Conservation (phyloP, 805 yeast species). For the Diddensiella santjacobensis region DNA sequence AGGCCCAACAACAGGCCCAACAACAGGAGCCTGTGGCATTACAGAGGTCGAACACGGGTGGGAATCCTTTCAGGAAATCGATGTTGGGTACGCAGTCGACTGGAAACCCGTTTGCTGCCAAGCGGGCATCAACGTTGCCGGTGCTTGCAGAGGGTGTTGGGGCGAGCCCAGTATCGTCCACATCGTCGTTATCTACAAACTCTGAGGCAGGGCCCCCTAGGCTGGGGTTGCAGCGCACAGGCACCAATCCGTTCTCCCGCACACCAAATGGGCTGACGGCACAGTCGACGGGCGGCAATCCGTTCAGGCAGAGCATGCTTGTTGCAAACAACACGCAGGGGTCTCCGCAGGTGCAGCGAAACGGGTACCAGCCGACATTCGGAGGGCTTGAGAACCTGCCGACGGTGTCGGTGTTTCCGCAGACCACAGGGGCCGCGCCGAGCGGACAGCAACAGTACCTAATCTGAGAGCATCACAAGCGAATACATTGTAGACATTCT, state of each 20-base stretch:
- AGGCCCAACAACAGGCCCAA: constrained; percentile 19
- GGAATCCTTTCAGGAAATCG: constrained; percentile 23
- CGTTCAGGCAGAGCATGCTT: constrained; percentile 44
- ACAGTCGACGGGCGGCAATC: constrained; percentile 55
- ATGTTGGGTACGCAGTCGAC: constrained; percentile 10
- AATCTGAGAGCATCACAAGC: constrained; percentile 1
- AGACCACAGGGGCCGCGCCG: constrained; percentile 41
- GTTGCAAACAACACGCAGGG: constrained; percentile 23
- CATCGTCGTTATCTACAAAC: constrained; percentile 14
- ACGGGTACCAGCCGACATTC: constrained; percentile 52
- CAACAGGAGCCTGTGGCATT: constrained; percentile 22
- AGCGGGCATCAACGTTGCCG: constrained; percentile 19
- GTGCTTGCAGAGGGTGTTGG: constrained; percentile 21
- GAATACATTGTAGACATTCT: constrained; percentile 19
- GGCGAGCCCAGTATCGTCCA: constrained; percentile 24
- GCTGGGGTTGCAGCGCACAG: constrained; percentile 28
- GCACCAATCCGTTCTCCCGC: constrained; percentile 44
- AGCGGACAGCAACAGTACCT: constrained; percentile 16
- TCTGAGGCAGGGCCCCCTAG: constrained; percentile 11
- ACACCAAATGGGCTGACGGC: constrained; percentile 27
- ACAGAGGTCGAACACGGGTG: constrained; percentile 19
- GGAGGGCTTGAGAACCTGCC: constrained; percentile 69
- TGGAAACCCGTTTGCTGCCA: constrained; percentile 20
- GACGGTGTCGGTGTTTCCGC: constrained; percentile 66
- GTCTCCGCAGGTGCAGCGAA: constrained; percentile 35